phyloP scores from a whole-genome alignment of 2,329 filamentous ascomycete genomes.

The Diplodia mutila region DNA sequence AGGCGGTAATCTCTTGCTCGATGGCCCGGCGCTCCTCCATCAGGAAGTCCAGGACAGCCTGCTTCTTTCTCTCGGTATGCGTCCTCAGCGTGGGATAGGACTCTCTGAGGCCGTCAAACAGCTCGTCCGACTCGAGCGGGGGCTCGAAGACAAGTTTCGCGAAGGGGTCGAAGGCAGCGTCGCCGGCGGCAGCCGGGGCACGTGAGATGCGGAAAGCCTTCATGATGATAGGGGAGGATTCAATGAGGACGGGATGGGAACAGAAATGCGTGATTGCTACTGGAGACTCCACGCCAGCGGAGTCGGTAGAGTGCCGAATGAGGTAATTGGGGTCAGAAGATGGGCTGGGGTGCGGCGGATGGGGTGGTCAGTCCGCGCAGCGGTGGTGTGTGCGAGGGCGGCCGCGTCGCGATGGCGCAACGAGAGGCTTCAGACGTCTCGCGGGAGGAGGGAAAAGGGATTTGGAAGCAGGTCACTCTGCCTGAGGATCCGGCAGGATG shows the following conservation, averaged over 20 bases:
- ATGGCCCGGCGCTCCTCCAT: slow-evolving; percentile 26
- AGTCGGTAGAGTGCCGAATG: slow-evolving; percentile 13
- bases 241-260: slow-evolving; percentile 8
- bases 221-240: slow-evolving; percentile 15
- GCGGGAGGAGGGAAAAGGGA: background rate
- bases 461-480: background rate
- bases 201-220: slow-evolving; percentile 26
- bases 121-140: slow-evolving; percentile 27
- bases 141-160: slow-evolving; percentile 27
- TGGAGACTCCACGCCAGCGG: slow-evolving; percentile 18
- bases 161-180: slow-evolving; percentile 16
- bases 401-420: slow-evolving; percentile 15
- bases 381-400: slow-evolving; percentile 3
- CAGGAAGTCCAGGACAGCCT: slow-evolving; percentile 27
- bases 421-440: slow-evolving; percentile 14
- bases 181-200: slow-evolving; percentile 16
- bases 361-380: slow-evolving; percentile 7
- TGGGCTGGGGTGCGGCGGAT: background rate
- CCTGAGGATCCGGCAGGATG: slow-evolving; percentile 18
- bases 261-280: slow-evolving; percentile 12
- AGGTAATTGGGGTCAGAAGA: background rate
- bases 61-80: slow-evolving; percentile 27
- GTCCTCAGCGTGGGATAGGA: slow-evolving; percentile 24
- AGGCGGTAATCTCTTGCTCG: slow-evolving; percentile 24
- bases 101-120: slow-evolving; percentile 25